A percentile compares a stretch with the other conserved stretches of the same genome.
Conservation (phyloP, 768 basidiomycete genomes). For the Clavulina sp. region DNA sequence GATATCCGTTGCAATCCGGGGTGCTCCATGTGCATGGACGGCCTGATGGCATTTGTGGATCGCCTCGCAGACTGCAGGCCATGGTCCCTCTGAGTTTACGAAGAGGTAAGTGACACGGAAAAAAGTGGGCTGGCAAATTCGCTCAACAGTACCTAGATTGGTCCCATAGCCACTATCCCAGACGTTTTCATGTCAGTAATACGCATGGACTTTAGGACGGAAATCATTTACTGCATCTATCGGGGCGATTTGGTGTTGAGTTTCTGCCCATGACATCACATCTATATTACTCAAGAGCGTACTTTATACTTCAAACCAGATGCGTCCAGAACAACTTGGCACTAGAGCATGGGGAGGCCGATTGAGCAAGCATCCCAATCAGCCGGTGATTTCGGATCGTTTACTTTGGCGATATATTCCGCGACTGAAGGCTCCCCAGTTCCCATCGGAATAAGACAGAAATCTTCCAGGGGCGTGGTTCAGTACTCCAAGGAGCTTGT, state of each 20-base stretch:
- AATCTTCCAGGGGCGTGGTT: constrained; percentile 54
- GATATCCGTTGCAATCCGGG: constrained; percentile 78
- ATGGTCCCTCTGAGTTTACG: constrained; percentile 49
- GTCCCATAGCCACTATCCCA: constrained; percentile 69
- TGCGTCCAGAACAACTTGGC: constrained; percentile 64
- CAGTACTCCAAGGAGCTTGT: too few relatives aligned
- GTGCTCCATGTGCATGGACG: constrained; percentile 58
- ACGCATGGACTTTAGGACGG: not conserved
- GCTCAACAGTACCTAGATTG: constrained; percentile 40
- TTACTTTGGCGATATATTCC: constrained; percentile 6
- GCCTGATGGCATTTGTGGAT: constrained; percentile 86
- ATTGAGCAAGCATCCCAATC: not conserved
- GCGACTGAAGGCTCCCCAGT: constrained; percentile 50
- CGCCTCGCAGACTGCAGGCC: constrained; percentile 64
- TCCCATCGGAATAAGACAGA: constrained; percentile 79
- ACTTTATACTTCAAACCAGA: constrained; percentile 74
- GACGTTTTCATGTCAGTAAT: constrained; percentile 5
- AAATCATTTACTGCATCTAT: constrained; percentile 48
- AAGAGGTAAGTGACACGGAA: not conserved
- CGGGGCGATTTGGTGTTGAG: constrained; percentile 8
- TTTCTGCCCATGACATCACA: not conserved
- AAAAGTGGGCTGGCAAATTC: not conserved
- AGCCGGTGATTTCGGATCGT: not conserved
- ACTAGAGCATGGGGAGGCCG: constrained; percentile 23
- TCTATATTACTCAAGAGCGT: not conserved